phyloP scores from a whole-genome alignment of 257 asterid species.

The Solanum virginianum region DNA sequence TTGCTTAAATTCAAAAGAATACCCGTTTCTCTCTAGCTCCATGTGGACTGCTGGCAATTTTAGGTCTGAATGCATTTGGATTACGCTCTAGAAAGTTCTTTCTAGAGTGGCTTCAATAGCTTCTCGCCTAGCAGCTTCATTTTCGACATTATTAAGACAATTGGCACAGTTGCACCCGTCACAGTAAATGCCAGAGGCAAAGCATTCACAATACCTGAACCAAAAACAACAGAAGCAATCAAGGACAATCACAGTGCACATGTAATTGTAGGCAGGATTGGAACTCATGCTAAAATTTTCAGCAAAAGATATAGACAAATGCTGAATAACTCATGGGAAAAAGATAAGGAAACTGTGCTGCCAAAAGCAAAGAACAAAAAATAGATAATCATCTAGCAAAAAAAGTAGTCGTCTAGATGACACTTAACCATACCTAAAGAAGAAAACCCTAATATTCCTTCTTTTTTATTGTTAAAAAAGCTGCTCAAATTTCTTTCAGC shows the following conservation, averaged over 20 bases:
- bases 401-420: not conserved
- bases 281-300: not conserved
- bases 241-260: not conserved
- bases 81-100: too few relatives aligned
- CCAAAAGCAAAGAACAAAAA: not conserved
- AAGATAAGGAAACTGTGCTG: not conserved
- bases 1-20: slow-evolving; percentile 7
- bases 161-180: slow-evolving; percentile 90
- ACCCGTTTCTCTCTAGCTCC: slow-evolving; percentile 75
- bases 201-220: slow-evolving; percentile 94
- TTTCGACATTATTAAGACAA: slow-evolving; percentile 74
- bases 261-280: not conserved
- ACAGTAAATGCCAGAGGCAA: slow-evolving; percentile 87
- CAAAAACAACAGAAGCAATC: slow-evolving; percentile 1
- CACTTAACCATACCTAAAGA: not conserved
- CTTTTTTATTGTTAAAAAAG: not conserved
- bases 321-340: not conserved
- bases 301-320: not conserved
- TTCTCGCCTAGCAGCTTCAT: slow-evolving; percentile 75
- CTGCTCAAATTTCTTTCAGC: not conserved
- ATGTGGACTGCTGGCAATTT: slow-evolving; percentile 86
- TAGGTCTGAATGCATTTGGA: slow-evolving; percentile 93
- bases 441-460: not conserved
- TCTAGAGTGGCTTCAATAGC: slow-evolving; percentile 86
- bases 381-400: not conserved